Percentiles rank a stretch among this genome's conserved stretches.
These are phyloP conservation scores for Venturia oleaginea DNA, from an alignment of 2,329 filamentous ascomycete genomes.

Conservation along the genomic window DNA sequence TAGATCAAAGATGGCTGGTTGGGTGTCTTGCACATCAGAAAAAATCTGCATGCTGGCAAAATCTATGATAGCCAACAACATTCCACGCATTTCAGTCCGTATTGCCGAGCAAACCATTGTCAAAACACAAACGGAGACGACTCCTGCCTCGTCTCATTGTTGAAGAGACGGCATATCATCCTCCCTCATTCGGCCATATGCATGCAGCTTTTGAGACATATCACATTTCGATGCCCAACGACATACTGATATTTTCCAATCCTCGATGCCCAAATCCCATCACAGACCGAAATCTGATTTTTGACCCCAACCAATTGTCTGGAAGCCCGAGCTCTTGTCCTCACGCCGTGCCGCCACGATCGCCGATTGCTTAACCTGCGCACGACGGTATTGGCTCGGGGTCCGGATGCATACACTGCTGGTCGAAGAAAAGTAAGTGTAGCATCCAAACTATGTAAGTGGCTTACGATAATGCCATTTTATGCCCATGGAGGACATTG, in stretches of 20 bases:
- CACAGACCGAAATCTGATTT: background rate
- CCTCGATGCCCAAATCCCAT: background rate
- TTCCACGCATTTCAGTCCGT: background rate
- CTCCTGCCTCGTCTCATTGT: background rate
- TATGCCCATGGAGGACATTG: background rate
- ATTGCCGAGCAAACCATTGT: background rate
- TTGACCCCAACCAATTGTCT: background rate
- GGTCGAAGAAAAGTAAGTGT: background rate
- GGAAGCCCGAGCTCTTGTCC: background rate
- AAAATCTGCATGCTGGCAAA: background rate
- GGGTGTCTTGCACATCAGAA: background rate
- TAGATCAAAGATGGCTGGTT: background rate
- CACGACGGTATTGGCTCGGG: background rate
- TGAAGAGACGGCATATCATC: background rate
- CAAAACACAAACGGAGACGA: background rate
- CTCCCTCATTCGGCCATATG: background rate
- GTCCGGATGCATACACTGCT: background rate
- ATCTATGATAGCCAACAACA: no score
- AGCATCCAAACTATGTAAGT: background rate
- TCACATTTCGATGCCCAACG: background rate
- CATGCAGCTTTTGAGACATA: background rate
- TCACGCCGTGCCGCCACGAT: background rate
- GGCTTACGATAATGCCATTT: background rate
- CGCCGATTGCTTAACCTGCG: background rate
- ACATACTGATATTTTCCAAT: background rate